Evolutionary conservation across 257 asterid species (phyloP).

Genomic region (Vinca minor): DNA sequence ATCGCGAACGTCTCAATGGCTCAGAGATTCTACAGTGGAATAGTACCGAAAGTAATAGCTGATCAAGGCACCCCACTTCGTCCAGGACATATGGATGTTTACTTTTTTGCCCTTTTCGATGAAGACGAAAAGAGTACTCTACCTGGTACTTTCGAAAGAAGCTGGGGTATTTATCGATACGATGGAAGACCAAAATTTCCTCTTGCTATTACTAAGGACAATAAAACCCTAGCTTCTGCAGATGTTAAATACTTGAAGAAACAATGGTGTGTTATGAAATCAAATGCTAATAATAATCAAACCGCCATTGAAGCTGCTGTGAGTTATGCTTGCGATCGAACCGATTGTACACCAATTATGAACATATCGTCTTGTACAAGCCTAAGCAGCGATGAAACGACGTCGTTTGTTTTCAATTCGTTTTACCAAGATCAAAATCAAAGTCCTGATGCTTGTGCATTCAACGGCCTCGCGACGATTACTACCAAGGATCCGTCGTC

Average conservation of each 20-base stretch:
- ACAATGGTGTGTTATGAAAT: conserved; percentile 5
- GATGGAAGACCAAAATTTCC: conserved; percentile 11
- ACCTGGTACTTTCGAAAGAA: conserved; percentile 11
- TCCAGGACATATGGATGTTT: conserved; percentile 1
- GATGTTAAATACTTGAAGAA: background rate
- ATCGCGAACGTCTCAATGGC: conserved; percentile 2
- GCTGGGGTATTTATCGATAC: conserved; percentile 9
- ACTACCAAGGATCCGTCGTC: background rate
- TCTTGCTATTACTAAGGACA: background rate
- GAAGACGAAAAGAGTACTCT: conserved; percentile 8
- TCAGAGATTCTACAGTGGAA: background rate
- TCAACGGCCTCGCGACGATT: background rate
- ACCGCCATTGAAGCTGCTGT: background rate
- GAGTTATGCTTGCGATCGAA: conserved; percentile 2
- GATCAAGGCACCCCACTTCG: conserved; percentile 13
- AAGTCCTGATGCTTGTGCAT: background rate
- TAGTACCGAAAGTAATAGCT: background rate
- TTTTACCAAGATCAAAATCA: conserved; percentile 8
- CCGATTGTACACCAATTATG: background rate
- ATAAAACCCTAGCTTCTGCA: background rate
- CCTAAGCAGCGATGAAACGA: background rate
- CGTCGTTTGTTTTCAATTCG: conserved; percentile 12
- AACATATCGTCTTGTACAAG: conserved; percentile 1
- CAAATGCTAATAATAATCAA: background rate
- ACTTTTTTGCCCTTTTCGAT: conserved; percentile 6